Conservation (phyloP, 768 basidiomycete species). For the Naganishia vaughanmartiniae region DNA sequence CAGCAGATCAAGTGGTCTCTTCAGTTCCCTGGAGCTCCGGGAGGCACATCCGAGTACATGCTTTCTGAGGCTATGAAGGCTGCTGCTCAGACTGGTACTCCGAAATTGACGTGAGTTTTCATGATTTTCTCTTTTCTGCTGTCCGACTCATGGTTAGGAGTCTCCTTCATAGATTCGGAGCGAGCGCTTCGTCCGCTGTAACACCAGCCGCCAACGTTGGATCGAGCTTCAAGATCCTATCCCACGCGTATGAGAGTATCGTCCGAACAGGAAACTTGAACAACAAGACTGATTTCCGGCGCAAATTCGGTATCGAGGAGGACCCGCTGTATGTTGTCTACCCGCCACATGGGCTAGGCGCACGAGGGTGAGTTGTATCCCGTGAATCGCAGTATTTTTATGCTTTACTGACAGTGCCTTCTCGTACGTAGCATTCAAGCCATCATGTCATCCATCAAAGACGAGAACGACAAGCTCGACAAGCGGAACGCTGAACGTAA, state of each 20-base stretch:
- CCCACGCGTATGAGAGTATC: constrained; percentile 55
- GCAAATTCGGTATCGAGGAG: constrained; percentile 46
- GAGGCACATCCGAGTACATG: constrained; percentile 60
- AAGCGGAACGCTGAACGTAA: constrained; percentile 1
- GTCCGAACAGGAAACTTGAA: constrained; percentile 50
- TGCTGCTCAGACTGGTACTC: constrained; percentile 53
- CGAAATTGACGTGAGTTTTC: constrained; percentile 25
- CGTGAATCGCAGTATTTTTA: background rate
- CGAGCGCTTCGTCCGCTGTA: constrained; percentile 51
- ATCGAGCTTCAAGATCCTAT: constrained; percentile 53
- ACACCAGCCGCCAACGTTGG: constrained; percentile 41
- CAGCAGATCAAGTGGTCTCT: constrained; percentile 62
- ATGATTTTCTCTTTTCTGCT: no score
- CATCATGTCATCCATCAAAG: constrained; percentile 27
- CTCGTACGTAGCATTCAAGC: constrained; percentile 15
- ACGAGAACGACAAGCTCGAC: constrained; percentile 20
- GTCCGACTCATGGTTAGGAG: constrained; percentile 38
- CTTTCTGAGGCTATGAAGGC: constrained; percentile 58
- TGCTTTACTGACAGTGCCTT: background rate
- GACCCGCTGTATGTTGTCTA: constrained; percentile 40
- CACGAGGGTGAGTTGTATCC: constrained; percentile 20
- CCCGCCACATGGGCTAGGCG: constrained; percentile 35
- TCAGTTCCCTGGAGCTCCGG: constrained; percentile 60
- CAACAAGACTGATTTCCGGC: constrained; percentile 54
- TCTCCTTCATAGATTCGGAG: constrained; percentile 49